Conservation (phyloP, 2,329 filamentous ascomycete species). For the Didymella glomerata region DNA sequence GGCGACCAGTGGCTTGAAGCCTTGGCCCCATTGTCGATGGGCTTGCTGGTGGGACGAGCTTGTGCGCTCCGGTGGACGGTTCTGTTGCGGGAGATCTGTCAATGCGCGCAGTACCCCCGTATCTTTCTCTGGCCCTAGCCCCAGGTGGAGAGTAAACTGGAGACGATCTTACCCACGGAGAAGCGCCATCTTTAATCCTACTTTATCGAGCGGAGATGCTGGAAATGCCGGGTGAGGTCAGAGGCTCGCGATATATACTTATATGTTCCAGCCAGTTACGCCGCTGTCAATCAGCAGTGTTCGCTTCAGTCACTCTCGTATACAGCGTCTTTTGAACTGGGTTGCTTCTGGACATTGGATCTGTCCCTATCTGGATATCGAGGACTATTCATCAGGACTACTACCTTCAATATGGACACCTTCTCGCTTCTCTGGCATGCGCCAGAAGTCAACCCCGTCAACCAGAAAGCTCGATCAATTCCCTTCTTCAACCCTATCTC, state of each 20-base stretch:
- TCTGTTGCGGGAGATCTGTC: constrained; percentile 14
- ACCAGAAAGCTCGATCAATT: constrained; percentile 78
- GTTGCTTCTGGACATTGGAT: not conserved
- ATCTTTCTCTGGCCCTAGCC: constrained; percentile 8
- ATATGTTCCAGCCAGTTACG: constrained; percentile 1
- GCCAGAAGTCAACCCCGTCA: constrained; percentile 81
- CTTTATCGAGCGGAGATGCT: constrained; percentile 22
- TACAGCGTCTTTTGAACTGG: not conserved
- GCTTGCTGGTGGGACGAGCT: not conserved
- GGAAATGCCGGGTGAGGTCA: constrained; percentile 16
- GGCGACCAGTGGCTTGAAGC: constrained; percentile 1
- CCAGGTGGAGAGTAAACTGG: constrained; percentile 13
- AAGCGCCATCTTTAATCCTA: constrained; percentile 9
- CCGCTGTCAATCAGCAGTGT: not conserved
- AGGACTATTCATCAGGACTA: not conserved
- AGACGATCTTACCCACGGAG: constrained; percentile 21
- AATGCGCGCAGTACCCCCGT: constrained; percentile 9
- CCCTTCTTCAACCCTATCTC: constrained; percentile 76
- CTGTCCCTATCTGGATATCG: not conserved
- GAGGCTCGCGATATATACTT: constrained; percentile 8
- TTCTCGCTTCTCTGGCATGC: constrained; percentile 47
- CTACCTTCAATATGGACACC: constrained; percentile 24
- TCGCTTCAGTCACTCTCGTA: constrained; percentile 1
- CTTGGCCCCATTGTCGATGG: constrained; percentile 4
- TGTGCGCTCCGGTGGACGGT: not conserved